Evolutionary conservation across 495 filamentous ascomycete genomes (phyloP), one percentile per base, ranked within the genome.

Genomic region (Penicillium desertorum): DNA sequence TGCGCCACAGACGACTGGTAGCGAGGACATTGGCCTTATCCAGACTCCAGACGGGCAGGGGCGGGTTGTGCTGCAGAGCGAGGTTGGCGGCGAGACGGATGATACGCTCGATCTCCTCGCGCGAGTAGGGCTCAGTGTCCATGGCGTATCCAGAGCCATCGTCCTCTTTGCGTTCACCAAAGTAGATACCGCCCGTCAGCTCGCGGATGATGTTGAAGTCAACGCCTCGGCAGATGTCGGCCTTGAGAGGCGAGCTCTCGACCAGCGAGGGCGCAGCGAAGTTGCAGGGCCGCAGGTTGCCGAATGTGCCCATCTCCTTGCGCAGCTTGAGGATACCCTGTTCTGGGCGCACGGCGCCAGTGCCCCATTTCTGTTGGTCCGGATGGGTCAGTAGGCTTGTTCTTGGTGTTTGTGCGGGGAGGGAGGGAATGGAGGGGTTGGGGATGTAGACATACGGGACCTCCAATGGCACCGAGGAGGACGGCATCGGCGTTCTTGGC

Each of bases 1-100:
- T 92, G 51, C 94, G 83, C 94, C 94, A 98, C 63, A 98, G 77
- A 53, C 94, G 79, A 59, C 82, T 87, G 14, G 93, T 95, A 20
- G 94, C 94, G 45, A 98, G 82, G 47, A 98, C 94, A 68, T 98
- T 98, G 55, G 94, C 94, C 85, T 98, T 98, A 69, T 98, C 94
- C 69, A 98, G 71, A 63, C 85, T 90, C 87, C 86, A 91, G 19
- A 98, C 90, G 56, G 89, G 88, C 25, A 86, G 76, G 23, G 90
- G 91, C 9, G 93, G 93, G 71, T 89, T 79, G 61, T 84, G 80
- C 65, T 87, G 86, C 59, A 91, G 80, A 19, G 94, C 94, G 25
- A 98, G 79, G 76, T 89, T 82, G 12, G 83, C 94, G 17, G 88
- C 92, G 29, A 98, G 79, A 54, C 94, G 82, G 29, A 86, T 88